Evolutionary conservation across 140 eudicot species (phyloP).

Genomic region (Oenanthe javanica): DNA sequence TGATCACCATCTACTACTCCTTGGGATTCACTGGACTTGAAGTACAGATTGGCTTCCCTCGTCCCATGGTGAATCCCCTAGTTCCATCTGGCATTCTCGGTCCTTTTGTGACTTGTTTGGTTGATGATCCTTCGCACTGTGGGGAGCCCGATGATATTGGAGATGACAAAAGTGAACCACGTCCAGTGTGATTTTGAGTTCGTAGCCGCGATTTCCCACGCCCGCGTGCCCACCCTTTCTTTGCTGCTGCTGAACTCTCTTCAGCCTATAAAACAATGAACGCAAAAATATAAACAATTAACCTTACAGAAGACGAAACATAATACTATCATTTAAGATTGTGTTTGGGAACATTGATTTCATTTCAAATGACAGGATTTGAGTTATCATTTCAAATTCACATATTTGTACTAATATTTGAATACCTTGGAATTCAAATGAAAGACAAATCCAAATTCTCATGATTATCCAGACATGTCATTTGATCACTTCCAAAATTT

Average conservation of each 20-base stretch:
- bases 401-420: no score
- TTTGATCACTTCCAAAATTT: no score
- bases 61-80: constrained; percentile 88
- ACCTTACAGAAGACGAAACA: neutral
- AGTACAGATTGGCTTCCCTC: constrained; percentile 64
- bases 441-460: no score
- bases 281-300: neutral
- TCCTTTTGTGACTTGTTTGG: constrained; percentile 46
- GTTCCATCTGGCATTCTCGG: constrained; percentile 99
- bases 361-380: no score
- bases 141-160: constrained; percentile 30
- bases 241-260: constrained; percentile 30
- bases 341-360: no score
- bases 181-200: constrained; percentile 41
- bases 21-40: constrained; percentile 17
- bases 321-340: no score
- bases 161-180: constrained; percentile 44
- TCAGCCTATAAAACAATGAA: constrained; percentile 28
- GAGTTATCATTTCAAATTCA: no score
- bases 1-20: neutral
- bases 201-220: constrained; percentile 55
- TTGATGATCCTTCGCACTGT: constrained; percentile 37
- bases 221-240: constrained; percentile 57
- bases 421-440: no score
- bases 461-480: no score